Conservation (phyloP, 1,284 basidiomycete species). For the Ganoderma sinense region DNA sequence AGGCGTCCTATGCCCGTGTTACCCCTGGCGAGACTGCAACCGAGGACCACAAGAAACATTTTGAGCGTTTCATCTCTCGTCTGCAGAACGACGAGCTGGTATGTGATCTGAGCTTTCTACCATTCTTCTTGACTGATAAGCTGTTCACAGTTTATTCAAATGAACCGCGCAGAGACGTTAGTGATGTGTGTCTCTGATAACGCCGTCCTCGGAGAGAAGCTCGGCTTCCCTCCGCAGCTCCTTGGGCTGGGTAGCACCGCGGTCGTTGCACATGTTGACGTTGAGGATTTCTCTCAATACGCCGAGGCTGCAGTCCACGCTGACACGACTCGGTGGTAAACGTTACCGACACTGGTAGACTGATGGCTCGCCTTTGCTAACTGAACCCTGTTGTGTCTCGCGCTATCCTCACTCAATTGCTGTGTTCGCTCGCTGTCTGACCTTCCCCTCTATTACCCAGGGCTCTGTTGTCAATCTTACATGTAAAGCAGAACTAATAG, state of each 20-base stretch:
- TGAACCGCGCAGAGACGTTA: slow-evolving; percentile 34
- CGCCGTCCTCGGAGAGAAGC: slow-evolving; percentile 26
- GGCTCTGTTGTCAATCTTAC: background rate
- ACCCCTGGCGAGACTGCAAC: slow-evolving; percentile 20
- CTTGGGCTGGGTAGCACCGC: slow-evolving; percentile 31
- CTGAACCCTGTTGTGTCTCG: slow-evolving; percentile 4
- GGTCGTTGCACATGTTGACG: slow-evolving; percentile 35
- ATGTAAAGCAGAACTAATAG: background rate
- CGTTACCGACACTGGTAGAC: background rate
- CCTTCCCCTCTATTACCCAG: background rate
- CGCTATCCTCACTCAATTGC: slow-evolving; percentile 10
- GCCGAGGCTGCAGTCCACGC: slow-evolving; percentile 35
- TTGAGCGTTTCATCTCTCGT: slow-evolving; percentile 34
- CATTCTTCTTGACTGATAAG: background rate
- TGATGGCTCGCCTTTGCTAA: background rate
- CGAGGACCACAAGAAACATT: slow-evolving; percentile 32
- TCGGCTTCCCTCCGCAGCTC: slow-evolving; percentile 33
- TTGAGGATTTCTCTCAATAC: slow-evolving; percentile 36
- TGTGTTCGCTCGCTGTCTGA: slow-evolving; percentile 3
- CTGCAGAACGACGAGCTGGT: slow-evolving; percentile 36
- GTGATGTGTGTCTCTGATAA: slow-evolving; percentile 37
- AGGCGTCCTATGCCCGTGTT: slow-evolving; percentile 35
- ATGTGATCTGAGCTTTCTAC: slow-evolving; percentile 10
- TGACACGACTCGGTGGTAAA: slow-evolving; percentile 35
- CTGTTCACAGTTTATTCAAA: slow-evolving; percentile 36